Evolutionary conservation across 495 filamentous ascomycete species (phyloP), one percentile per base, ranked within the genome.

Genomic region (Venustampulla echinocandica): DNA sequence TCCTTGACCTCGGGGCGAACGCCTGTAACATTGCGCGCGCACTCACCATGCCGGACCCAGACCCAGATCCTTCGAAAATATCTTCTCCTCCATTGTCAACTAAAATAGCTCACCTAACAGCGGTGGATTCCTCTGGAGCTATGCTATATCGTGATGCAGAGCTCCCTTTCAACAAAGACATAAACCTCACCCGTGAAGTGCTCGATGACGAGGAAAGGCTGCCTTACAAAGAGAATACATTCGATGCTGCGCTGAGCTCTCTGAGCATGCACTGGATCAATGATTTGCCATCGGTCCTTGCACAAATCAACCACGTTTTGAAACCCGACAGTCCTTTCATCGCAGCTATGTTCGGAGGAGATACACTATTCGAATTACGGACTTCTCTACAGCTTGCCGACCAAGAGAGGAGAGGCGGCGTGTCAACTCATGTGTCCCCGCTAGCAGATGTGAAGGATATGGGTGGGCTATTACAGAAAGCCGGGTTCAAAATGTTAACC

Each of bases 261-360:
- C 69, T 94, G 49, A 87, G 81, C 24, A 76, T 99, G 61, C 93
- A 99, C 65, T 99, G 93, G 93, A 82, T 95, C 65, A 99, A 99
- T 64, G 85, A 99, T 61, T 76, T 99, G 6, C 92, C 93, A 0
- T 82, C 80, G 3, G 67, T 90, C 3, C 75, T 99, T 1, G 64
- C 76, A 25, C 85, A 95, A 60, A 75, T 94, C 52, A 87, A 92
- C 66, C 70, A 69, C 33, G 71, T 90, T 27, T 76, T 99, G 13
- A 90, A 90, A 64, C 89, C 92, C 0, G 93, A 99, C 60, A 72
- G 76, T 33, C 90, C 93, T 11, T 94, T 99, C 61, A 79, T 99
- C 27, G 92, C 82, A 10, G 92, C 88, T 42, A 97, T 99, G 89
- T 79, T 93, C 35, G 93, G 93, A 44, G 93, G 93, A 0, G 93